Percentiles rank a stretch among this genome's conserved stretches.
Evolutionary conservation across 108 stramenopile species (phyloP).

Genomic region (Nitzschia sp.): DNA sequence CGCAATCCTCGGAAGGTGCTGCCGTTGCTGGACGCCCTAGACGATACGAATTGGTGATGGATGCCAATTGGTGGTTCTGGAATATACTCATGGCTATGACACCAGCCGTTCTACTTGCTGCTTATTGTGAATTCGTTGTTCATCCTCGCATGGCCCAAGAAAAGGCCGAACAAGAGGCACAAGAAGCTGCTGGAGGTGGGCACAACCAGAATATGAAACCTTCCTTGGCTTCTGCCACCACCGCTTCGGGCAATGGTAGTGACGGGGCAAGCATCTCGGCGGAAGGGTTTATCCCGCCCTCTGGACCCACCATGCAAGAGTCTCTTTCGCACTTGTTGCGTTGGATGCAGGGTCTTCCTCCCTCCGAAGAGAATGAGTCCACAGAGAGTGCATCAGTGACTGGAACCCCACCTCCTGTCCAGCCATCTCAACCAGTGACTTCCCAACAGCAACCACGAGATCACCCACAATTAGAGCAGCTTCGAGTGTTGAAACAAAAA

Average conservation of each 20-base stretch:
- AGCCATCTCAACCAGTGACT: neutral
- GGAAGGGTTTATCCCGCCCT: neutral
- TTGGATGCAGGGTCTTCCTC: neutral
- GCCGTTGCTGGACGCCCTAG: neutral
- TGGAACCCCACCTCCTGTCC: neutral
- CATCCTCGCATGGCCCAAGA: conserved; percentile 25
- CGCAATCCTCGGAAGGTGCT: neutral
- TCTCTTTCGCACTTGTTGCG: neutral
- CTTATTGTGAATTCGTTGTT: conserved; percentile 39
- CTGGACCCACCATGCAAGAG: neutral
- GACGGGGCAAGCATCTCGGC: too few species aligned
- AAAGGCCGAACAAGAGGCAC: conserved; percentile 5
- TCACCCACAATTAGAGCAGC: conserved; percentile 6
- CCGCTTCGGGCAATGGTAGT: too few species aligned
- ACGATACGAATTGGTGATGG: conserved; percentile 27
- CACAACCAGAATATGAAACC: neutral
- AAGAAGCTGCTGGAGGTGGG: neutral
- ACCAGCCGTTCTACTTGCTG: conserved; percentile 30
- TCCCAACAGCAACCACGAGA: conserved; percentile 8
- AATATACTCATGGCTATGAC: conserved; percentile 37
- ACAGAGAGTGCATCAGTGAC: neutral
- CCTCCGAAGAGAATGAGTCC: neutral
- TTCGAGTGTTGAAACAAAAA: conserved; percentile 9
- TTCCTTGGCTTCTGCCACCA: neutral
- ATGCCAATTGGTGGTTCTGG: conserved; percentile 53